phyloP scores from a whole-genome alignment of 257 asterid genomes.

The Plectranthus barbatus region DNA sequence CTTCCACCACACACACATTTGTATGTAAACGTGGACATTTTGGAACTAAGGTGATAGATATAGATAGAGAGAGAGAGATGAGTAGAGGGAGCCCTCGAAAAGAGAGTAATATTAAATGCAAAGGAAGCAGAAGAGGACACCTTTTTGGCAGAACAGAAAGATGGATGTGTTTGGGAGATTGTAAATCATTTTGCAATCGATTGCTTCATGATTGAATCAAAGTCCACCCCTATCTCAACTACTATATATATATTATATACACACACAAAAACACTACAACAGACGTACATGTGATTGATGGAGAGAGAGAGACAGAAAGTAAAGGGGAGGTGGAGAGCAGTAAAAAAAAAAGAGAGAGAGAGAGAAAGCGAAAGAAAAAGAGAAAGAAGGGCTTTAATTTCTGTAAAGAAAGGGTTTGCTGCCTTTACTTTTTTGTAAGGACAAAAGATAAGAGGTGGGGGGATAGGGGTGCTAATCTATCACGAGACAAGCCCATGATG shows the following conservation, averaged over 20 bases:
- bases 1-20: no score
- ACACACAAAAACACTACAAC: no score
- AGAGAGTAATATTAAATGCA: no score
- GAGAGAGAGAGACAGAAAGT: neutral
- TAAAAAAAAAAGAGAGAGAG: neutral
- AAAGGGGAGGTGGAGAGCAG: no score
- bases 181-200: conserved; percentile 81
- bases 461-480: no score
- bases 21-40: no score
- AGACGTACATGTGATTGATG: no score
- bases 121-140: conserved; percentile 49
- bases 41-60: no score
- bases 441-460: no score
- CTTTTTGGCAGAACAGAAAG: conserved; percentile 71
- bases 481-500: no score
- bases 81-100: conserved; percentile 36
- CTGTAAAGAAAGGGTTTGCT: neutral
- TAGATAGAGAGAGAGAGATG: conserved; percentile 5
- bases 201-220: conserved; percentile 57
- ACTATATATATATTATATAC: no score
- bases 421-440: conserved; percentile 28
- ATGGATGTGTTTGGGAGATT: conserved; percentile 39
- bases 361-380: neutral
- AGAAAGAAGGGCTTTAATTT: conserved; percentile 4
- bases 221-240: neutral